Percentiles rank a stretch among this genome's conserved stretches.
These are phyloP conservation scores for Plasmopara halstedii DNA, from an alignment of 352 stramenopile genomes.

Conservation along the genomic window DNA sequence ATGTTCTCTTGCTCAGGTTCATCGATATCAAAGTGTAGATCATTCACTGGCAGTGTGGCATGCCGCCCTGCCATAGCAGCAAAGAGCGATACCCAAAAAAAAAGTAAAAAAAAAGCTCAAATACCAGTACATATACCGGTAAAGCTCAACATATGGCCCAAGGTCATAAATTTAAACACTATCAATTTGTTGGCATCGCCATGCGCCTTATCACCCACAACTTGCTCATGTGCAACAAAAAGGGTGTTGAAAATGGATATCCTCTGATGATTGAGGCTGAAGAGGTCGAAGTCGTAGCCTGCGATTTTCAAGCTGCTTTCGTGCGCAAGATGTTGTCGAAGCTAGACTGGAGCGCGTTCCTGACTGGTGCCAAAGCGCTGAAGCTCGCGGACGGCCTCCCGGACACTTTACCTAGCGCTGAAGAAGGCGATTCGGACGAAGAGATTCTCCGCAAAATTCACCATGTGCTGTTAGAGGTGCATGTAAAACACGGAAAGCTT, in stretches of 20 bases:
- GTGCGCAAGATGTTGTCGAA: constrained; percentile 87
- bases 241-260: constrained; percentile 89
- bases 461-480: constrained; percentile 88
- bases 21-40: constrained; percentile 11
- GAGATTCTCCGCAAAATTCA: constrained; percentile 81
- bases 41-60: constrained; percentile 7
- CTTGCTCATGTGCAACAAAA: constrained; percentile 91
- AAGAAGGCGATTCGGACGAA: constrained; percentile 44
- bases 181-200: not conserved
- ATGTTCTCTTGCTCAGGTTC: constrained; percentile 31
- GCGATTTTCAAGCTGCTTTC: constrained; percentile 79
- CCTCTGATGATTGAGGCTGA: constrained; percentile 84
- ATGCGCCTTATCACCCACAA: constrained; percentile 94
- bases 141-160: too few species aligned
- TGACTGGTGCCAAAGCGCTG: constrained; percentile 67
- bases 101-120: not conserved
- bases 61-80: constrained; percentile 16
- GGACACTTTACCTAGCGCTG: constrained; percentile 30
- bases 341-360: constrained; percentile 85
- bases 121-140: not conserved
- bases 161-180: too few species aligned
- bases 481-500: constrained; percentile 94
- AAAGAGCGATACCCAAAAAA: too few species aligned
- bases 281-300: constrained; percentile 72
- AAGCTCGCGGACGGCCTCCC: constrained; percentile 66